Base-by-base conservation (phyloP, 768 basidiomycete species). In the Russula earlei region DNA sequence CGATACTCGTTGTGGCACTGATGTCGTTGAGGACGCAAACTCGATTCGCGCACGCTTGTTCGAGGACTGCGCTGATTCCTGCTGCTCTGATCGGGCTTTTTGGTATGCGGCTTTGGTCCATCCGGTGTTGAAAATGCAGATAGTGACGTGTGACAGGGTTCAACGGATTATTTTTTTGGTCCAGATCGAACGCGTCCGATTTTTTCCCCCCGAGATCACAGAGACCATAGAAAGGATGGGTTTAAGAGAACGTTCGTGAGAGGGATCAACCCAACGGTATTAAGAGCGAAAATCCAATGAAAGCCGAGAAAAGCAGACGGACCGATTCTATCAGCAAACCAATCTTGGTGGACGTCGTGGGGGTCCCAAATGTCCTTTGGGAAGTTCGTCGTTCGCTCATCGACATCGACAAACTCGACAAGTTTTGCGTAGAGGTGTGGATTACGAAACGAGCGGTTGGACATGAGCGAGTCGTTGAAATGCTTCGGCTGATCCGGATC, bases 401-500 rank as follows among this genome's bases (percentile, higher is more conserved):
- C 85, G 15, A 94, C 86, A 55, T 87, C 86, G 15, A 96, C 84
- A 67, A 94, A 96, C 66, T 96, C 91, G 59, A 99, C 94, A 2
- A 99, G 81, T 64, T 92, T 92, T 12, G 89, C 76, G 69, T 95
- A 96, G n/a, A 98, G 80, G 65, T 96, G 91, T 0, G 95, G 95
- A 65, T 99, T 99, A 25, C 92, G 83, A 71, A 98, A 99, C 4
- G 91, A 84, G 42, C 91, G 84, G 62, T 88, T 91, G 8, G 84
- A 81, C 84, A 97, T 91, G 40, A 99, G 78, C 1, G 90, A 90
- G 68, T 96, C 92, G 68, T 98, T 99, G 74, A 96, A 97, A 69
- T 96, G 93, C 62, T 84, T 83, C 1, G 87, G 85, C 63, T 79
- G 77, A 1, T 59, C 57, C 10, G 79, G 66, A 63, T 84, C 77